phyloP scores from a whole-genome alignment of 495 filamentous ascomycete genomes.

The Daldinia childiae region DNA sequence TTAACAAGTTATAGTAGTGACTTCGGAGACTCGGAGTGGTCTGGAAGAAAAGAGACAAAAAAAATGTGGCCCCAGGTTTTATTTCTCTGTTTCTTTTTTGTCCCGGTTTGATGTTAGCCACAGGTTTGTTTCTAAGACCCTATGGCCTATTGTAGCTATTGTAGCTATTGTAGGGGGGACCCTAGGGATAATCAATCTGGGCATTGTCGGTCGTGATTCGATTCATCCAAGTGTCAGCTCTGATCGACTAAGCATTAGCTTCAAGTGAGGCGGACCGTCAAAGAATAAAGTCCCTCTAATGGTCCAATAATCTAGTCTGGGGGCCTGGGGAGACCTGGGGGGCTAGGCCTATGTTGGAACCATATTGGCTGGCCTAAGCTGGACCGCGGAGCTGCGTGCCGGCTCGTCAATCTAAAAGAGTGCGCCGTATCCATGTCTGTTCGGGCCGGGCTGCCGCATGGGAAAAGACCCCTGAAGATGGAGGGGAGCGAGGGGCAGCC shows the following conservation, averaged over 20 bases:
- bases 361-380: slow-evolving; percentile 8
- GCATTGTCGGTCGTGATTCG: slow-evolving; percentile 19
- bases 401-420: slow-evolving; percentile 47
- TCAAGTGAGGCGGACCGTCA: slow-evolving; percentile 44
- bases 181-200: slow-evolving; percentile 39
- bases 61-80: background rate
- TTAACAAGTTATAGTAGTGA: slow-evolving; percentile 8
- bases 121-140: slow-evolving; percentile 4
- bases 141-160: no score
- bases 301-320: background rate
- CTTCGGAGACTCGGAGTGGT: slow-evolving; percentile 36
- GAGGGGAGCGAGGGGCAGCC: slow-evolving; percentile 9
- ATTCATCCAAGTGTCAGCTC: slow-evolving; percentile 26
- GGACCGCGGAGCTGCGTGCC: slow-evolving; percentile 46
- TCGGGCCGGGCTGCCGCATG: slow-evolving; percentile 49
- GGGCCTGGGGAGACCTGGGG: background rate
- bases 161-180: no score
- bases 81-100: background rate
- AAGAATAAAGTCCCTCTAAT: background rate
- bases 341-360: slow-evolving; percentile 15
- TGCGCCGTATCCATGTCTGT: slow-evolving; percentile 41
- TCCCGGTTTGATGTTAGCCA: background rate
- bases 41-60: slow-evolving; percentile 17
- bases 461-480: slow-evolving; percentile 30
- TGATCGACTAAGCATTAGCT: slow-evolving; percentile 20